Evolutionary conservation across 305 asterid genomes (phyloP).

Genomic region (Striga hermonthica): DNA sequence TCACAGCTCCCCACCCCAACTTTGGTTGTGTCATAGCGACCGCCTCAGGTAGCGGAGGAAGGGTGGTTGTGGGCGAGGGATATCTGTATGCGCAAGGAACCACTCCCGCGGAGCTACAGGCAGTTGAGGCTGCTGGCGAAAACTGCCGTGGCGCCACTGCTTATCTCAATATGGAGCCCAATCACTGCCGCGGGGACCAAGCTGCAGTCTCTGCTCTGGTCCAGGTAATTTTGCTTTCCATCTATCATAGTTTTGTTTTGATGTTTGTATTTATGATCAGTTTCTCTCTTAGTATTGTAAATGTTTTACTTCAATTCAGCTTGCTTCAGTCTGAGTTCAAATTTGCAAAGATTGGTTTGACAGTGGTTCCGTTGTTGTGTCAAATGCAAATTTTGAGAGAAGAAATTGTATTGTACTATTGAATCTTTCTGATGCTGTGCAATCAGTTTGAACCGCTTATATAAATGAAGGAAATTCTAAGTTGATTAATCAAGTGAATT

Average conservation of each 20-base stretch:
- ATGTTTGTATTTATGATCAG: too few relatives aligned
- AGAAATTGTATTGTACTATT: too few relatives aligned
- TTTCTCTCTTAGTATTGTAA: too few relatives aligned
- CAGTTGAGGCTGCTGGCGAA: slow-evolving; percentile 74
- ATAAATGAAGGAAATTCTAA: too few relatives aligned
- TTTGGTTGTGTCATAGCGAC: slow-evolving; percentile 77
- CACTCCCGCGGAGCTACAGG: slow-evolving; percentile 72
- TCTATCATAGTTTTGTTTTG: background rate
- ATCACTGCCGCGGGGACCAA: slow-evolving; percentile 64
- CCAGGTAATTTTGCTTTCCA: slow-evolving; percentile 37
- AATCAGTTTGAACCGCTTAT: too few relatives aligned
- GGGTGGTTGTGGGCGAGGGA: slow-evolving; percentile 78
- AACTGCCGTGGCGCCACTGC: slow-evolving; percentile 80
- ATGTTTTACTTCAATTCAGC: background rate
- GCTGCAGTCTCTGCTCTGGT: slow-evolving; percentile 67
- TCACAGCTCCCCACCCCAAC: slow-evolving; percentile 94
- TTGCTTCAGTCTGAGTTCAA: slow-evolving; percentile 15
- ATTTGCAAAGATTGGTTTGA: slow-evolving; percentile 9
- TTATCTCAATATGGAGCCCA: slow-evolving; percentile 93
- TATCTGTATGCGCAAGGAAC: slow-evolving; percentile 93
- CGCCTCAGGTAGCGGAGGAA: slow-evolving; percentile 32
- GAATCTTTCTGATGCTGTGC: too few relatives aligned
- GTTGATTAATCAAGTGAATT: too few relatives aligned
- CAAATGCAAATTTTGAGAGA: slow-evolving; percentile 17
- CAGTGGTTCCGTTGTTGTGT: slow-evolving; percentile 12